Evolutionary conservation across 805 yeast species (phyloP), one percentile per base, ranked within the genome.

Genomic region (Candida nanaspora): DNA sequence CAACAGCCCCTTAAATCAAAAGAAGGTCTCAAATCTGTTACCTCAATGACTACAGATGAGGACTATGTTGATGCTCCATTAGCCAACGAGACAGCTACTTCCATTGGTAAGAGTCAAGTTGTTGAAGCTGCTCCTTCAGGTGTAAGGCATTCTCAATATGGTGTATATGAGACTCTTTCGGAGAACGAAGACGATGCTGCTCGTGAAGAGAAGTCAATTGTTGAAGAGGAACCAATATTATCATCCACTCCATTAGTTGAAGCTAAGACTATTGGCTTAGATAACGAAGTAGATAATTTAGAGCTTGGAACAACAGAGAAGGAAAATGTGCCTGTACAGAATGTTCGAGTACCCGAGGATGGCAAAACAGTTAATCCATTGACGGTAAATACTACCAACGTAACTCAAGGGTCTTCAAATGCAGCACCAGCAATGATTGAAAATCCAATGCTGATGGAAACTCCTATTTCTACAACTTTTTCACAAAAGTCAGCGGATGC

Each of bases 151-250:
- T 38, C 40, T 3, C 55, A 53, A 33, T 33, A 49, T 29, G 57
- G 49, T 18, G 40, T 46, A 15, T 47, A 44, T 27, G 52, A 51
- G 35, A 37, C 46, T 16, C 45, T 44, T 3, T 42, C 48, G n/a
- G 51, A 47, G 28, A 49, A n/a, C n/a, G 28, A 33, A 22, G n/a
- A 22, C 5, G 28, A 7, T 5, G 28, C 45, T 20, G 48, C 40
- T 11, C 18, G 6, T 15, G 27, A 33, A 13, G 16, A 18, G 4
- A n/a, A 31, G 16, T 31, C 22, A 5, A 6, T 31, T 16, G 39
- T 40, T 15, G 10, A n/a, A n/a, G 40, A 21, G 6, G 26, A 43
- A 27, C 40, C 43, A 4, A 31, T 43, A 15, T 26, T 33, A 2
- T 39, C 49, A 2, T 46, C 49, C 11, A 43, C 49, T 3, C 49